Base-by-base conservation (phyloP, 2,329 filamentous ascomycete genomes). In the Fusarium sp. region DNA sequence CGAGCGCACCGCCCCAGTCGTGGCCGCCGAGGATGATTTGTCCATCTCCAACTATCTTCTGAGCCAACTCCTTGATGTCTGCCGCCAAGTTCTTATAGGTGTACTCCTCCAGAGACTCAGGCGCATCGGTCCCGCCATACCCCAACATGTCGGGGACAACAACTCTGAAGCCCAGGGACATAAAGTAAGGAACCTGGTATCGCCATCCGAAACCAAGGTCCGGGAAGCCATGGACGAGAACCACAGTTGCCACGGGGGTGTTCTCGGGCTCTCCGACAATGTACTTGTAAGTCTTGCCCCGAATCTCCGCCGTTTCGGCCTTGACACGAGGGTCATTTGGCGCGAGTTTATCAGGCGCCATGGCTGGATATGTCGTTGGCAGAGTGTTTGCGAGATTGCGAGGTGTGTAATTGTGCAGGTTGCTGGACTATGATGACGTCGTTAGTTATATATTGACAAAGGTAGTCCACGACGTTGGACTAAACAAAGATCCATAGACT, bases 131-230 rank as follows among this genome's bases (percentile, higher is more conserved):
- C 63, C 88, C 86, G 25, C 91, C 92, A 78, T 96, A 98, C 68
- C 95, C 95, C 73, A 97, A 86, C 84, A 93, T 90, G 79, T 97
- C 93, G 0, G 93, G 91, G 10, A 89, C 92, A 23, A 98, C 88
- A 59, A 97, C 93, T 61, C 91, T 88, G 70, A 95, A 87, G 20
- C 90, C 91, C 61, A 93, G 83, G 6, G 89, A 85, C 33, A 91
- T 79, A 20, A 98, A 85, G 72, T 88, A 80, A 0, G 94, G 93
- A 64, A 97, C 91, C 79, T 97, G 94, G 80, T 92, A 90, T 67
- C 94, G 90, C 95, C 95, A 98, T 76, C 91, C 93, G 76, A 93
- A 89, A 8, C 88, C 87, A 16, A 96, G 80, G 79, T 97, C 93
- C 0, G 94, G 94, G 81, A 90, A 96, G 70, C 94, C 94, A 79